These are phyloP conservation scores for Aphanomyces invadans DNA, from an alignment of 352 stramenopile genomes.

Conservation along the genomic window DNA sequence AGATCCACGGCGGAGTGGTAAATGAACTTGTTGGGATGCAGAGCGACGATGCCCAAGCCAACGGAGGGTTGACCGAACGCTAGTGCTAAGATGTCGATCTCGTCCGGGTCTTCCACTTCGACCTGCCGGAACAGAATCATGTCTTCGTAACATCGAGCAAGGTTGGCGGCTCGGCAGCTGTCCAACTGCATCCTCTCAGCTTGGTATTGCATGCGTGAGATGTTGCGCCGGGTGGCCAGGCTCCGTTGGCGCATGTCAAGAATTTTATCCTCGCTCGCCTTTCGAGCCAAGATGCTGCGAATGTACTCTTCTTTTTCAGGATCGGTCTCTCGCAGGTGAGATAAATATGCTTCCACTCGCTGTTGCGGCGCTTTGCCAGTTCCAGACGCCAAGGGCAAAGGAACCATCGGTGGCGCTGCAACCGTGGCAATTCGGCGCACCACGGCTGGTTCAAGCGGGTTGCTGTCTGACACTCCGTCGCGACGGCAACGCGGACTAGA, in stretches of 20 bases:
- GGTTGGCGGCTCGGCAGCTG: constrained; percentile 10
- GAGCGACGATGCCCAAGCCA: too few species aligned
- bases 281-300: constrained; percentile 19
- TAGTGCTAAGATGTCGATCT: constrained; percentile 2
- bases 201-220: constrained; percentile 14
- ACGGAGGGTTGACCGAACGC: constrained; percentile 5
- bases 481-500: not conserved
- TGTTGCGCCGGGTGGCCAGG: not conserved
- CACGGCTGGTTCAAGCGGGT: too few species aligned
- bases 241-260: constrained; percentile 12
- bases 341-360: constrained; percentile 14
- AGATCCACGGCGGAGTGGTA: too few species aligned
- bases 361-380: not conserved
- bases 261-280: constrained; percentile 21
- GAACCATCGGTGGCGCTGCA: too few species aligned
- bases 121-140: constrained; percentile 15
- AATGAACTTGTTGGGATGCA: too few species aligned
- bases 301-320: constrained; percentile 21
- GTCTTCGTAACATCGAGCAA: constrained; percentile 20
- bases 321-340: not conserved
- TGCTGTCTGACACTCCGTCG: too few species aligned
- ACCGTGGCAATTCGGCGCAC: too few species aligned
- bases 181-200: constrained; percentile 9
- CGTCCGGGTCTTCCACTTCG: constrained; percentile 8
- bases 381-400: too few species aligned